Conservation (phyloP, 352 stramenopile genomes). For the Globisporangium canariense region DNA sequence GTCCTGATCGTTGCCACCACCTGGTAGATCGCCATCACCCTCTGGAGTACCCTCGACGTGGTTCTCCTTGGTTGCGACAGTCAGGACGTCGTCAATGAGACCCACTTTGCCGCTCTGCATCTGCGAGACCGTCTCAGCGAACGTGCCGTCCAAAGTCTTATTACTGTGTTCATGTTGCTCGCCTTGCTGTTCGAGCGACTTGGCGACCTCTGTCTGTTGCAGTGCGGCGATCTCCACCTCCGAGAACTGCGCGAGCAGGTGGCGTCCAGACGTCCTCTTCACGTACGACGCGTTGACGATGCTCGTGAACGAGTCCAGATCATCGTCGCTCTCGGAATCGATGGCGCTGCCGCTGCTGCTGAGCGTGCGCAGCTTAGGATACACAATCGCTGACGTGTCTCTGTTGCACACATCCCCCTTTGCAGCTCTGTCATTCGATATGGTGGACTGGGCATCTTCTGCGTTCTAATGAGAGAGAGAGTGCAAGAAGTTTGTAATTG, state of each 20-base stretch:
- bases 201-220: constrained; percentile 1
- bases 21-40: not conserved
- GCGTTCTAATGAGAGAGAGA: not conserved
- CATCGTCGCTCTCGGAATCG: not conserved
- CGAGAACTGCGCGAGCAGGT: constrained; percentile 32
- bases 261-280: constrained; percentile 27
- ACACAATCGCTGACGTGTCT: constrained; percentile 4
- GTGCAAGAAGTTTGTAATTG: not conserved
- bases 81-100: not conserved
- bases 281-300: constrained; percentile 18
- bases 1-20: not conserved
- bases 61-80: not conserved
- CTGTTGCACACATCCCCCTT: not conserved
- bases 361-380: constrained; percentile 4
- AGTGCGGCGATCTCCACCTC: constrained; percentile 30
- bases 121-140: not conserved
- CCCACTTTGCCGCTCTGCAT: constrained; percentile 2
- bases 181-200: not conserved
- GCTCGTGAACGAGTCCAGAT: constrained; percentile 9
- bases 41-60: not conserved
- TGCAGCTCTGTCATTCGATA: not conserved
- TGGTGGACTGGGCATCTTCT: not conserved
- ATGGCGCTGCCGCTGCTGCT: not conserved
- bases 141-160: not conserved
- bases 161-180: not conserved